phyloP scores from a whole-genome alignment of 352 stramenopile genomes.

The Phytopythium montanum region DNA sequence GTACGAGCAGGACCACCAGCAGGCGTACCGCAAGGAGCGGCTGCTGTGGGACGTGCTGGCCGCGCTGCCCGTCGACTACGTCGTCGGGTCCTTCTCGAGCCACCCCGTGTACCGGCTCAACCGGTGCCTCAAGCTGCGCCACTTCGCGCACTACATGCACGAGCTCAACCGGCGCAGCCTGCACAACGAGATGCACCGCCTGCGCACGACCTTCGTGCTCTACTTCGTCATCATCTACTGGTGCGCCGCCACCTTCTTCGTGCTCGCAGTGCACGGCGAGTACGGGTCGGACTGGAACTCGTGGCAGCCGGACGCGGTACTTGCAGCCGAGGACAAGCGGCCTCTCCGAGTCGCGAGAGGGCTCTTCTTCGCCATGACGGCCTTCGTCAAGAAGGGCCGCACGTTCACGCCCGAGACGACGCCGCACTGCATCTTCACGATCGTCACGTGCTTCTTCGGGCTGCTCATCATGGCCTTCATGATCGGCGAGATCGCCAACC shows the following conservation, averaged over 20 bases:
- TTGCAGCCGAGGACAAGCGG: slow-evolving; percentile 30
- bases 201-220: slow-evolving; percentile 35
- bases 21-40: slow-evolving; percentile 40
- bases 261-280: slow-evolving; percentile 38
- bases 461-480: slow-evolving; percentile 64
- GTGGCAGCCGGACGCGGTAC: slow-evolving; percentile 31
- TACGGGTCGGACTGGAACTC: slow-evolving; percentile 46
- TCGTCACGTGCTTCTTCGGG: slow-evolving; percentile 47
- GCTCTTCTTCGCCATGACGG: slow-evolving; percentile 51
- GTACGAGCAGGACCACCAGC: slow-evolving; percentile 44
- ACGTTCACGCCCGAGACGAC: slow-evolving; percentile 50
- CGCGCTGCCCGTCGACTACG: slow-evolving; percentile 40
- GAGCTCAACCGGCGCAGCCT: slow-evolving; percentile 62
- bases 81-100: slow-evolving; percentile 26
- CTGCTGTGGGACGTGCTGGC: slow-evolving; percentile 38
- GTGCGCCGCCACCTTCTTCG: slow-evolving; percentile 51
- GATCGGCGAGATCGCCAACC: slow-evolving; percentile 64
- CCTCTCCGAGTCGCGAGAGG: slow-evolving; percentile 42
- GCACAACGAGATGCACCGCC: slow-evolving; percentile 55
- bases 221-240: slow-evolving; percentile 67
- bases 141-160: slow-evolving; percentile 52
- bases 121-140: slow-evolving; percentile 41
- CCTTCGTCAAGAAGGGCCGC: slow-evolving; percentile 63
- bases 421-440: slow-evolving; percentile 40
- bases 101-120: slow-evolving; percentile 40